Conservation (phyloP, 2,329 filamentous ascomycete species). For the Penicillium psychrosexuale region DNA sequence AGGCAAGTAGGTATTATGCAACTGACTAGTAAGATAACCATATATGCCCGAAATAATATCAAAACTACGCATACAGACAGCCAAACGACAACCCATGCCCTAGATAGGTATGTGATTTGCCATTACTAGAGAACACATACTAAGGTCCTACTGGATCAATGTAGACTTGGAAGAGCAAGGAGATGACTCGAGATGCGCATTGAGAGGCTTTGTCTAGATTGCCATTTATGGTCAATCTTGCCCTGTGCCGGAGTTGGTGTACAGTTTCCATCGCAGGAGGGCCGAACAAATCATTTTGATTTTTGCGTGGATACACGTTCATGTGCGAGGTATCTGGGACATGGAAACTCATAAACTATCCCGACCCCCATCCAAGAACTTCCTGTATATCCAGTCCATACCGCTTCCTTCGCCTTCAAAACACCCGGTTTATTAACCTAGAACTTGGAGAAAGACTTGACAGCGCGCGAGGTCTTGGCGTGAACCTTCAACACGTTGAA, state of each 20-base stretch:
- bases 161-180: constrained; percentile 5
- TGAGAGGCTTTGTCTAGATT: constrained; percentile 17
- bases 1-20: neutral
- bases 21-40: neutral
- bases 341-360: constrained; percentile 42
- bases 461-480: constrained; percentile 55
- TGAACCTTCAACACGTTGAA: constrained; percentile 99
- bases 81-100: neutral
- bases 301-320: constrained; percentile 42
- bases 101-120: neutral
- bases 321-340: constrained; percentile 42
- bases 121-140: neutral
- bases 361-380: constrained; percentile 36
- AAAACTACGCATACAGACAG: neutral
- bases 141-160: neutral
- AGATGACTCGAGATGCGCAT: constrained; percentile 12
- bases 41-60: neutral
- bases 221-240: constrained; percentile 11
- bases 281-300: constrained; percentile 38
- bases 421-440: constrained; percentile 52
- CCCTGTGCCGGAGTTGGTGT: constrained; percentile 19
- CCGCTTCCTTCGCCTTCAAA: constrained; percentile 37
- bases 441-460: constrained; percentile 99
- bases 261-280: constrained; percentile 30
- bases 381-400: constrained; percentile 39